Evolutionary conservation across 2,329 filamentous ascomycete genomes (phyloP).

Genomic region (Botryotinia narcissicola): DNA sequence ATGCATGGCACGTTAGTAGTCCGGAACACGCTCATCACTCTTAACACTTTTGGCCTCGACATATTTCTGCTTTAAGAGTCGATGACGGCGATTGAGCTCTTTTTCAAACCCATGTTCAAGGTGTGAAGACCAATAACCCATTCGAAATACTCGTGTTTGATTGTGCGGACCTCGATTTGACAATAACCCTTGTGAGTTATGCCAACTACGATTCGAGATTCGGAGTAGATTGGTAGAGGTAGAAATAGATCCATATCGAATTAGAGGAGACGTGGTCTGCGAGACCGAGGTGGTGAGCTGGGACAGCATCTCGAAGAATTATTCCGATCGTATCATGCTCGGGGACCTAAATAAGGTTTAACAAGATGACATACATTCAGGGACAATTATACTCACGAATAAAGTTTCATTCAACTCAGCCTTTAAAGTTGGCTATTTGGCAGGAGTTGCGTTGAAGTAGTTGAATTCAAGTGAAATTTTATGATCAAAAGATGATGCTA

Average conservation of each 20-base stretch:
- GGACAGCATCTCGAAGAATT: slow-evolving; percentile 32
- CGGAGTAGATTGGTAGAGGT: slow-evolving; percentile 24
- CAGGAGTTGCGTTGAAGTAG: not conserved
- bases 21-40: slow-evolving; percentile 30
- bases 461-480: not conserved
- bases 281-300: slow-evolving; percentile 29
- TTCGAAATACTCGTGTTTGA: slow-evolving; percentile 46
- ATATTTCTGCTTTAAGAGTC: slow-evolving; percentile 46
- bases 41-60: slow-evolving; percentile 40
- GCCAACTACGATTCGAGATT: slow-evolving; percentile 23
- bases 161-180: not conserved
- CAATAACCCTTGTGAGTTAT: slow-evolving; percentile 39
- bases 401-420: not conserved
- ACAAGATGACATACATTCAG: too few species aligned
- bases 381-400: not conserved
- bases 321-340: slow-evolving; percentile 29
- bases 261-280: slow-evolving; percentile 22
- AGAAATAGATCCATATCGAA: slow-evolving; percentile 18
- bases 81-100: slow-evolving; percentile 47
- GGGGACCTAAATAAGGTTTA: not conserved
- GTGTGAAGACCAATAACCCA: slow-evolving; percentile 47
- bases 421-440: not conserved
- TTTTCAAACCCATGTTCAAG: slow-evolving; percentile 44
- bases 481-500: not conserved
- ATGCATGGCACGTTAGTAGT: slow-evolving; percentile 2